Conservation (phyloP, 139 green algal species). For the Yamagishiella unicocca region DNA sequence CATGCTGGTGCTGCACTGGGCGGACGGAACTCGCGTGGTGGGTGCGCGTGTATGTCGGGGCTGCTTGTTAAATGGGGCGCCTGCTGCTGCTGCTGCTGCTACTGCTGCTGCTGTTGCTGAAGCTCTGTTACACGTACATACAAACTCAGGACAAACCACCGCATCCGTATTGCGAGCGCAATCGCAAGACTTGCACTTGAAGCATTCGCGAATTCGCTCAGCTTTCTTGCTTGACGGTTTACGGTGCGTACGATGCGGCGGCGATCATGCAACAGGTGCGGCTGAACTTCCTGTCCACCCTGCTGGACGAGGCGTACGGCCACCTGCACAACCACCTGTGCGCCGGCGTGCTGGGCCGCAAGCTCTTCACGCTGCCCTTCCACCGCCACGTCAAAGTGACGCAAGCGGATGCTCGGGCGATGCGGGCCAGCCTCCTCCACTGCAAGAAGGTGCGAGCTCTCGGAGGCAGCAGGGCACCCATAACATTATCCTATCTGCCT, state of each 20-base stretch:
- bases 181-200: too few relatives aligned
- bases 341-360: constrained; percentile 63
- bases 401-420: neutral
- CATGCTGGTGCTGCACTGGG: constrained; percentile 69
- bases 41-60: too few relatives aligned
- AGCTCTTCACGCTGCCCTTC: constrained; percentile 69
- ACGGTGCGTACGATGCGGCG: too few relatives aligned
- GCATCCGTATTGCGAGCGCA: too few relatives aligned
- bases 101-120: too few relatives aligned
- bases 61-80: too few relatives aligned
- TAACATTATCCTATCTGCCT: too few relatives aligned
- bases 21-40: constrained; percentile 49
- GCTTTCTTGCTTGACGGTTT: too few relatives aligned
- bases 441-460: constrained; percentile 56
- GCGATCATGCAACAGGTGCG: constrained; percentile 61
- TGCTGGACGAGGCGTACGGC: constrained; percentile 64
- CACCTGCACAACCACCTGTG: constrained; percentile 65
- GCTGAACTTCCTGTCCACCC: constrained; percentile 67
- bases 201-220: too few relatives aligned
- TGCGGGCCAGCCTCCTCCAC: constrained; percentile 53
- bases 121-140: too few relatives aligned
- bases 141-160: too few relatives aligned
- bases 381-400: constrained; percentile 61
- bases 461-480: neutral
- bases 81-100: too few relatives aligned